Evolutionary conservation across 2,329 filamentous ascomycete genomes (phyloP).

Genomic region (Chaetomium olivaceum): DNA sequence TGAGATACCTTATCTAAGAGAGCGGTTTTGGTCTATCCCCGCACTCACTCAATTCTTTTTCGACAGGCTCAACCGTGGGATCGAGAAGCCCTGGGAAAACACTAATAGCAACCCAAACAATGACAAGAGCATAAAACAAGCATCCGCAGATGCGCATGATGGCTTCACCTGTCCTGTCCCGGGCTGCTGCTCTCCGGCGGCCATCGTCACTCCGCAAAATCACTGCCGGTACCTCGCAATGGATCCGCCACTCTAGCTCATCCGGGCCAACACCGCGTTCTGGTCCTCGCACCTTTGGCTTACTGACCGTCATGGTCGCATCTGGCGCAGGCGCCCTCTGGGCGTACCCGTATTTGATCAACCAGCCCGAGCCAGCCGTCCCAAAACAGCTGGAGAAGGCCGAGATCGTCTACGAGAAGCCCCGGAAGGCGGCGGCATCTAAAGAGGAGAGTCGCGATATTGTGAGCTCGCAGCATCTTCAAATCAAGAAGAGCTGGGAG

Average conservation of each 20-base stretch:
- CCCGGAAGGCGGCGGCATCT: constrained; percentile 55
- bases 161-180: constrained; percentile 24
- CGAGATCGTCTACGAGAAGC: constrained; percentile 68
- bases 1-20: background rate
- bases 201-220: constrained; percentile 10
- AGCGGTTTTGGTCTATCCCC: background rate
- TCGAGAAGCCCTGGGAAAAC: background rate
- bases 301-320: constrained; percentile 26
- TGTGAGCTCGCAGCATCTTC: constrained; percentile 81
- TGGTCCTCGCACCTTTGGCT: constrained; percentile 11
- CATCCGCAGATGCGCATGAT: constrained; percentile 17
- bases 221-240: constrained; percentile 19
- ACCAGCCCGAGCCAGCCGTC: constrained; percentile 34
- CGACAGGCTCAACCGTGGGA: background rate
- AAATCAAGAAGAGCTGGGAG: constrained; percentile 79
- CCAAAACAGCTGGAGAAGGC: constrained; percentile 42
- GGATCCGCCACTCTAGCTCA: constrained; percentile 26
- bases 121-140: constrained; percentile 9
- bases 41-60: constrained; percentile 9
- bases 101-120: background rate
- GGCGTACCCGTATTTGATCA: constrained; percentile 34
- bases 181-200: constrained; percentile 24
- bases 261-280: constrained; percentile 3
- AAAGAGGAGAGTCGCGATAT: constrained; percentile 73
- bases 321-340: constrained; percentile 29